Evolutionary conservation across 148 eudicot genomes (phyloP), one percentile per base, ranked within the genome.

Genomic region (Rhododendron kiyosumense): DNA sequence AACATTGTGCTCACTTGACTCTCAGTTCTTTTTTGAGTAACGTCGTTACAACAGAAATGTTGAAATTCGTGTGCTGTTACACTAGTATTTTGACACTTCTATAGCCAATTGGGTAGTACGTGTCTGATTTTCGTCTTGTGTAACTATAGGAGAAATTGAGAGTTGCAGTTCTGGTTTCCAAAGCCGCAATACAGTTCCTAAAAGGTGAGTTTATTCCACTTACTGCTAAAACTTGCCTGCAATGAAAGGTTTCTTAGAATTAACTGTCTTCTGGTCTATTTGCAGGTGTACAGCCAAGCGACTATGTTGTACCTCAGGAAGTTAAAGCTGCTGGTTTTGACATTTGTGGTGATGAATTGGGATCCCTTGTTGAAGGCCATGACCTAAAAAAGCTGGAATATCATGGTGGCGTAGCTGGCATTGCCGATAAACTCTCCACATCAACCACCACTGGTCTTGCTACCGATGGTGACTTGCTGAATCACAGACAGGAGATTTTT

Each of bases 311-410:
- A 15, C 97, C 98, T 34, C 78, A 93, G 83, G 93, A 94, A 81
- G 93, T 93, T 78, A 88, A 93, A 89, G 90, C 88, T 59, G 95
- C 96, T 41, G 98, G 98, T 77, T 95, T 90, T 86, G 88, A 91
- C 46, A 93, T 95, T 41, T 94, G 97, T 86, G 96, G 91, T 14
- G 96, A 95, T 51, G 98, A 95, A 78, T 81, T 95, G 83, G 92
- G 92, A 65, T 89, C 92, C 83, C 75, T 95, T 36, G 97, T 92
- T 22, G 98, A 95, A 86, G 89, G 94, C 78, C 98, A 90, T 67
- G 95, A 94, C 78, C 81, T 88, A 11, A 94, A 95, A 87, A 95
- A 92, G 90, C 84, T 95, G 30, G 91, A 89, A 28, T 63, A 54
- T 83, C 96, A 95, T 81, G 95, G 97, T 12, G 95, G 96, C 1